These are phyloP conservation scores for Centella asiatica DNA, from an alignment of 129 eudicot species.

Conservation along the genomic window DNA sequence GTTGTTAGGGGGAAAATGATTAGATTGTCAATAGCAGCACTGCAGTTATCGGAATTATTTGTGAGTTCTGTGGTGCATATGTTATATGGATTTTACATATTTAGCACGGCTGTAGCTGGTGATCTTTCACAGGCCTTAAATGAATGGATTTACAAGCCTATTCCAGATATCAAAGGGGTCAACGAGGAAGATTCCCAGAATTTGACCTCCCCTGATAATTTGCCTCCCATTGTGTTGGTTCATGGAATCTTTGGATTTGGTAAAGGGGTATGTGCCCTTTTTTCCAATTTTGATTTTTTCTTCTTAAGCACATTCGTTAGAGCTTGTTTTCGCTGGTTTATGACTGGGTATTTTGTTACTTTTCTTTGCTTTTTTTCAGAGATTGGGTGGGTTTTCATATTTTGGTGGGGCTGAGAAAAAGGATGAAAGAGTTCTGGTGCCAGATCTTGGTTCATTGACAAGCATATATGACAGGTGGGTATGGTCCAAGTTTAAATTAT, in stretches of 20 bases:
- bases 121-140: slow-evolving; percentile 61
- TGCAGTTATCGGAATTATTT: slow-evolving; percentile 67
- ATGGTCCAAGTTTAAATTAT: not conserved
- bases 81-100: slow-evolving; percentile 73
- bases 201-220: slow-evolving; percentile 33
- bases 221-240: slow-evolving; percentile 94
- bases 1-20: slow-evolving; percentile 35
- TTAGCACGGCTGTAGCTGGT: slow-evolving; percentile 90
- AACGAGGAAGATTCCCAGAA: slow-evolving; percentile 19
- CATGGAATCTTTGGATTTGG: slow-evolving; percentile 99
- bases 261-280: slow-evolving; percentile 62
- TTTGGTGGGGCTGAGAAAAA: slow-evolving; percentile 97
- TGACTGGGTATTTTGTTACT: not conserved
- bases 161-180: slow-evolving; percentile 20
- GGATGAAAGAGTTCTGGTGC: slow-evolving; percentile 91
- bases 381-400: slow-evolving; percentile 84
- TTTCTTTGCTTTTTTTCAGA: slow-evolving; percentile 34
- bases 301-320: not conserved
- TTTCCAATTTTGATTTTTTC: not conserved
- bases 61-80: slow-evolving; percentile 71
- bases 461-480: slow-evolving; percentile 53
- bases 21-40: slow-evolving; percentile 50
- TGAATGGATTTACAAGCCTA: slow-evolving; percentile 51
- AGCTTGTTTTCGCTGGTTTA: not conserved
- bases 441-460: slow-evolving; percentile 55